Conservation (phyloP, 441 rosid genomes). For the Adansonia gregorii region DNA sequence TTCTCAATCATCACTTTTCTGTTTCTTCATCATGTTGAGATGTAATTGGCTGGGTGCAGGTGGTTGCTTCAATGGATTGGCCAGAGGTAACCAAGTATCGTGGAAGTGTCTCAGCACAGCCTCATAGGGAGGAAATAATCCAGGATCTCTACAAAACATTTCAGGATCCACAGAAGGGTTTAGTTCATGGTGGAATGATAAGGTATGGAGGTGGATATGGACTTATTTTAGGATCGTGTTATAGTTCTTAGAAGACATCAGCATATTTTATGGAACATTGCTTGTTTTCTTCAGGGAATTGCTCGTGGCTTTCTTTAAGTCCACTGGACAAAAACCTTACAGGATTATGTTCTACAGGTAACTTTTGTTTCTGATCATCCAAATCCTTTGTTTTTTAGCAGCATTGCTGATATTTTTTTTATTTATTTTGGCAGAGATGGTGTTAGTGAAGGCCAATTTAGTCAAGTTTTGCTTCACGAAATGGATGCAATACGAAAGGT, state of each 20-base stretch:
- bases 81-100: constrained; percentile 63
- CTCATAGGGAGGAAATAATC: constrained; percentile 55
- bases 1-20: too few relatives aligned
- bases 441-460: constrained; percentile 83
- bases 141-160: constrained; percentile 46
- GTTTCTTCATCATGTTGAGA: neutral
- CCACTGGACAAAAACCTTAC: constrained; percentile 54
- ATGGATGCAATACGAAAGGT: constrained; percentile 66
- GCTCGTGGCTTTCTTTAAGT: constrained; percentile 46
- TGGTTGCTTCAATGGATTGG: constrained; percentile 82
- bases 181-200: constrained; percentile 53
- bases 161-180: constrained; percentile 38
- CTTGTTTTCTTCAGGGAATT: constrained; percentile 49
- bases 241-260: neutral
- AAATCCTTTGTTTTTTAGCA: neutral
- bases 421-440: constrained; percentile 62
- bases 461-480: constrained; percentile 65
- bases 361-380: neutral
- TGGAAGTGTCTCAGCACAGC: constrained; percentile 57
- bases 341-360: constrained; percentile 85
- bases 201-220: constrained; percentile 41
- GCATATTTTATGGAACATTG: neutral
- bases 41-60: constrained; percentile 40
- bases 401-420: constrained; percentile 14
- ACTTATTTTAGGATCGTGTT: neutral